phyloP scores from a whole-genome alignment of 2,329 filamentous ascomycete species.

The Penicillium fuscoglaucum region DNA sequence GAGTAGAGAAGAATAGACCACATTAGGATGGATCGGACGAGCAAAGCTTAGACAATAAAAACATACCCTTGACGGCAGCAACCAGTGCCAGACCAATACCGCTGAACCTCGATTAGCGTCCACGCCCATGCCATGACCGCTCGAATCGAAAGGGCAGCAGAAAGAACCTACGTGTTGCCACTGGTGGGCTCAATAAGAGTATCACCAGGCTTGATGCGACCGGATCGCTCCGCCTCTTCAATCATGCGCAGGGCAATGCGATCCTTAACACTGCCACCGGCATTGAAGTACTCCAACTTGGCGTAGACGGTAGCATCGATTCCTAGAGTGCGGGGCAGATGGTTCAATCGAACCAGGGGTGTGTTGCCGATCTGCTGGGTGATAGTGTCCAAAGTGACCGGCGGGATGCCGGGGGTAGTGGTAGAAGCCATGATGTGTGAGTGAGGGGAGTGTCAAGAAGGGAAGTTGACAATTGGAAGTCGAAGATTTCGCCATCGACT shows the following conservation, averaged over 20 bases:
- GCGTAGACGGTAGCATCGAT: slow-evolving; percentile 87
- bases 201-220: slow-evolving; percentile 94
- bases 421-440: slow-evolving; percentile 48
- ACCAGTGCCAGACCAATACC: slow-evolving; percentile 95
- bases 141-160: neutral
- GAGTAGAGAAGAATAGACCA: neutral
- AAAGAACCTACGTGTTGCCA: slow-evolving; percentile 71
- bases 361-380: slow-evolving; percentile 92
- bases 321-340: slow-evolving; percentile 84
- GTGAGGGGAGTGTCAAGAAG: neutral
- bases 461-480: neutral
- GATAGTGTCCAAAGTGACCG: slow-evolving; percentile 64
- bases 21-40: neutral
- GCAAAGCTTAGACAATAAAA: neutral
- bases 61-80: slow-evolving; percentile 76
- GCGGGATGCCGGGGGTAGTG: slow-evolving; percentile 54
- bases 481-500: slow-evolving; percentile 18
- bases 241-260: slow-evolving; percentile 96
- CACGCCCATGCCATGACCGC: neutral
- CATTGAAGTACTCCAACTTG: slow-evolving; percentile 92
- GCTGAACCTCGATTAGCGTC: slow-evolving; percentile 30
- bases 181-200: slow-evolving; percentile 97
- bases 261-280: slow-evolving; percentile 91
- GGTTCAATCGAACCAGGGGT: slow-evolving; percentile 91
- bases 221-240: slow-evolving; percentile 86